Percentiles rank a stretch among this genome's conserved stretches.
phyloP scores from a whole-genome alignment of 805 yeast species.

The Ogataea trehaloabstinens region DNA sequence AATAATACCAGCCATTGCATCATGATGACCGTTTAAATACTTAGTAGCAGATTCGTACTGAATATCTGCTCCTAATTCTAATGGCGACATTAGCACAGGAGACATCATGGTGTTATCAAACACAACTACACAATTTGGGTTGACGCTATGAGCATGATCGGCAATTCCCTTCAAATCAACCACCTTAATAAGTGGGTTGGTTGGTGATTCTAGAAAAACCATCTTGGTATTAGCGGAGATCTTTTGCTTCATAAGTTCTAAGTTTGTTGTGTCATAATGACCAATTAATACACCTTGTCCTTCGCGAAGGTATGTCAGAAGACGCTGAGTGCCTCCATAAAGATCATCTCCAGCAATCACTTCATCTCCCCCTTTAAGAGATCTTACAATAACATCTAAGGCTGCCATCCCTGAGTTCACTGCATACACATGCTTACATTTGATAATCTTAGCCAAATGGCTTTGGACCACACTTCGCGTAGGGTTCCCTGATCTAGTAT shows the following conservation, averaged over 20 bases:
- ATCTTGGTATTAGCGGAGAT: conserved; percentile 61
- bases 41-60: conserved; percentile 94
- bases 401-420: conserved; percentile 94
- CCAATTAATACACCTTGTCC: conserved; percentile 63
- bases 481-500: conserved; percentile 93
- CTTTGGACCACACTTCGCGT: conserved; percentile 78
- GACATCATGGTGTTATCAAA: conserved; percentile 98
- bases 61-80: conserved; percentile 84
- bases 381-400: conserved; percentile 76
- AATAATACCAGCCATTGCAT: conserved; percentile 91
- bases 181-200: conserved; percentile 89
- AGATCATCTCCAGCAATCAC: conserved; percentile 93
- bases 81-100: conserved; percentile 80
- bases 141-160: conserved; percentile 60
- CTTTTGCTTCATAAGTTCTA: conserved; percentile 55
- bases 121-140: conserved; percentile 69
- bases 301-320: conserved; percentile 66
- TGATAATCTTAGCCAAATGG: conserved; percentile 76
- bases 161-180: conserved; percentile 74
- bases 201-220: conserved; percentile 88
- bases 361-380: conserved; percentile 79
- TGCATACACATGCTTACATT: conserved; percentile 73
- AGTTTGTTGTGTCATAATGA: conserved; percentile 81
- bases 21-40: conserved; percentile 92
- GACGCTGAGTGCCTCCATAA: conserved; percentile 90